These are phyloP conservation scores for Stagonosporopsis tanaceti DNA, from an alignment of 2,329 filamentous ascomycete species.

Conservation along the genomic window DNA sequence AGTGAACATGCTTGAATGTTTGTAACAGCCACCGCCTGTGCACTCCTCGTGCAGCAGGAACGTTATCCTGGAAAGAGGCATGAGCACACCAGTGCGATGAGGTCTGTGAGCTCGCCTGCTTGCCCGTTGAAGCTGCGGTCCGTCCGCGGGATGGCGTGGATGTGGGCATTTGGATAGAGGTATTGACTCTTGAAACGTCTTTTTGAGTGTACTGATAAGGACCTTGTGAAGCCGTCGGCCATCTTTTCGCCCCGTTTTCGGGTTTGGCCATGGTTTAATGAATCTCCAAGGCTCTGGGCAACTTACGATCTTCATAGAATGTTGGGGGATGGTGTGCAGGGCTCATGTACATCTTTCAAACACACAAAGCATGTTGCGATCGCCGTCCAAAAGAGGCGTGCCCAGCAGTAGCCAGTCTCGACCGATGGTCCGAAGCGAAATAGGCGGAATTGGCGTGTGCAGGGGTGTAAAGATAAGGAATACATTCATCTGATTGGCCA, in stretches of 20 bases:
- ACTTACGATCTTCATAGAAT: slow-evolving; percentile 10
- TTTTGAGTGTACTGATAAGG: slow-evolving; percentile 16
- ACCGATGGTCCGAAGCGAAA: slow-evolving; percentile 11
- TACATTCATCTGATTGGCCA: slow-evolving; percentile 5
- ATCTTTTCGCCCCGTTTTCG: neutral
- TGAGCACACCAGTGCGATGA: neutral
- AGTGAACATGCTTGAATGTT: slow-evolving; percentile 9
- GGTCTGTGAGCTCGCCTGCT: slow-evolving; percentile 6
- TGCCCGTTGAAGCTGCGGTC: slow-evolving; percentile 8
- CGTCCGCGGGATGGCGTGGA: slow-evolving; percentile 14
- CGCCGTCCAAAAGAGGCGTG: neutral
- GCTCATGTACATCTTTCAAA: slow-evolving; percentile 5
- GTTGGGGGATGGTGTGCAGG: slow-evolving; percentile 1
- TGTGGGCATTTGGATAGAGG: slow-evolving; percentile 4
- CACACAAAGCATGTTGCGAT: slow-evolving; percentile 11
- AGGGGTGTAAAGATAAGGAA: slow-evolving; percentile 15
- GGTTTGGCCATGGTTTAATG: slow-evolving; percentile 1
- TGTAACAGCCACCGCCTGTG: slow-evolving; percentile 9
- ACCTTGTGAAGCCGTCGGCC: slow-evolving; percentile 10
- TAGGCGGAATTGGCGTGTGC: slow-evolving; percentile 7
- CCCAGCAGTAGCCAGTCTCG: neutral
- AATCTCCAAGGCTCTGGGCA: slow-evolving; percentile 12
- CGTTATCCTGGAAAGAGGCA: slow-evolving; percentile 5
- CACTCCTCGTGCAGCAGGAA: slow-evolving; percentile 13
- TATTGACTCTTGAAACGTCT: slow-evolving; percentile 3